phyloP scores from a whole-genome alignment of 805 yeast species.

The Schizosaccharomyces lindneri region DNA sequence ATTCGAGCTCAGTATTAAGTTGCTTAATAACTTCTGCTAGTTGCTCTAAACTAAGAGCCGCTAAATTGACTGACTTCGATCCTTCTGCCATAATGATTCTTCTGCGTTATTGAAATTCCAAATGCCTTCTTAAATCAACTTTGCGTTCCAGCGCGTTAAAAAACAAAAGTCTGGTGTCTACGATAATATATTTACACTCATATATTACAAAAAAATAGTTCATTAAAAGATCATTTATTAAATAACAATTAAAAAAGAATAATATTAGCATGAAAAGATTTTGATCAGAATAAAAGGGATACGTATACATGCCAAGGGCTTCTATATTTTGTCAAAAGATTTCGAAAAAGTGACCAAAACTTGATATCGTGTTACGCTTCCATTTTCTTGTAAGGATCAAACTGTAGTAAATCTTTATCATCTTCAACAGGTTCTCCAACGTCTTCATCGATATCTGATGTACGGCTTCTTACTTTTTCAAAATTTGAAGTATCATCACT shows the following conservation, averaged over 20 bases:
- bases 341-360: not conserved
- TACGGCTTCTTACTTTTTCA: not conserved
- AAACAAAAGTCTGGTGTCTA: too few species aligned
- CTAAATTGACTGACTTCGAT: conserved; percentile 27
- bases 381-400: not conserved
- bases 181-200: too few species aligned
- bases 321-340: not conserved
- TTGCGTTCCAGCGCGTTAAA: too few species aligned
- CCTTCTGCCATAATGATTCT: not conserved
- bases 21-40: conserved; percentile 59
- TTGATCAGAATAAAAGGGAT: not conserved
- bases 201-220: too few species aligned
- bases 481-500: not conserved
- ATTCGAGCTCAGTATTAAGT: conserved; percentile 65
- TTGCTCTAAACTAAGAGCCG: conserved; percentile 59
- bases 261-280: too few species aligned
- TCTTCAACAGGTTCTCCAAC: conserved; percentile 15
- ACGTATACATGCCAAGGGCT: not conserved
- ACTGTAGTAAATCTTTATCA: conserved; percentile 23
- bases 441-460: conserved; percentile 8
- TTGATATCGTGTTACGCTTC: not conserved
- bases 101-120: not conserved
- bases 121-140: too few species aligned
- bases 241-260: too few species aligned
- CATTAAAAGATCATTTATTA: too few species aligned